Conservation (phyloP, 2,329 filamentous ascomycete genomes). For the Claviceps digitariae region DNA sequence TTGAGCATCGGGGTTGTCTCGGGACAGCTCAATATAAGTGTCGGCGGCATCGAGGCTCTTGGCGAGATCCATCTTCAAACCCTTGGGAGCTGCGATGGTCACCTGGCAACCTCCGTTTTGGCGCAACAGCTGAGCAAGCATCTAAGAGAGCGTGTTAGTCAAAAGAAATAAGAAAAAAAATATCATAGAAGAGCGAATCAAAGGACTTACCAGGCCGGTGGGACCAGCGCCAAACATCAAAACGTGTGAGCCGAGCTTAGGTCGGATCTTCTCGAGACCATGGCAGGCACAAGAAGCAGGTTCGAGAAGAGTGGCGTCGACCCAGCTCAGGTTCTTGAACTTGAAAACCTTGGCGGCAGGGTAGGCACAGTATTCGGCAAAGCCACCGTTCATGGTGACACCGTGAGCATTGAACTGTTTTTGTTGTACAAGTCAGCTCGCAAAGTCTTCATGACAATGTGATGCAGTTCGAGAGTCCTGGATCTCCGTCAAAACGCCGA, state of each 20-base stretch:
- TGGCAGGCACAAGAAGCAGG: slow-evolving; percentile 60
- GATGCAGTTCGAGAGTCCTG: not conserved
- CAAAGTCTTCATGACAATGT: not conserved
- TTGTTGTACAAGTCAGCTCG: not conserved
- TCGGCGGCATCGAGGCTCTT: slow-evolving; percentile 41
- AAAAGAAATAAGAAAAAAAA: not conserved
- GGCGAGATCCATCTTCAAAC: slow-evolving; percentile 59
- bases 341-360: slow-evolving; percentile 46
- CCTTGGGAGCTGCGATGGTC: slow-evolving; percentile 53
- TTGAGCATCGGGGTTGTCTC: slow-evolving; percentile 40
- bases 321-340: slow-evolving; percentile 49
- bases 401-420: slow-evolving; percentile 48
- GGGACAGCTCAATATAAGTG: slow-evolving; percentile 39
- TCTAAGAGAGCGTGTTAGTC: slow-evolving; percentile 13
- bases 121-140: slow-evolving; percentile 47
- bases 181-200: no score
- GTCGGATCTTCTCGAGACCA: slow-evolving; percentile 54
- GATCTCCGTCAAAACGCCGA: no score
- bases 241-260: slow-evolving; percentile 50
- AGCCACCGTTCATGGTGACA: slow-evolving; percentile 56
- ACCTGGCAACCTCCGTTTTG: slow-evolving; percentile 57
- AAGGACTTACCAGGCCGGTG: slow-evolving; percentile 41
- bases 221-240: slow-evolving; percentile 55
- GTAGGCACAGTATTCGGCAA: slow-evolving; percentile 53
- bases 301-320: slow-evolving; percentile 58